Evolutionary conservation across 306 rosid species (phyloP), one percentile per base, ranked within the genome.

Genomic region (Rosa chinensis): DNA sequence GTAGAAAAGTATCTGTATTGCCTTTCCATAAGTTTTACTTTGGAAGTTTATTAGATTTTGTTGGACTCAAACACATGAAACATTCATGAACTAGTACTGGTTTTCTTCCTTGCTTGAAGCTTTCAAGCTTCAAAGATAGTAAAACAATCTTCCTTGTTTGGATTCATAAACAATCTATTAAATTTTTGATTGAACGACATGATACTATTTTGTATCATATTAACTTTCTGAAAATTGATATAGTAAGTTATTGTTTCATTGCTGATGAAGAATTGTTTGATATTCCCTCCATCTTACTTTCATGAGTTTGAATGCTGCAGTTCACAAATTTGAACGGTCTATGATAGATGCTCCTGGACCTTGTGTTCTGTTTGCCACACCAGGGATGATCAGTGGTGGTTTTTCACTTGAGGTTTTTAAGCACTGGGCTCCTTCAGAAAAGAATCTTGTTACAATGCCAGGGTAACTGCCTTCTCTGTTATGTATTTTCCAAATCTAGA

Each of bases 311-410:
- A 80, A 74, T 92, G 67, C 72, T 82, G 81, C 89, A 94, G 97
- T 91, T 82, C 89, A 84, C 78, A 82, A 86, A n/a, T 94, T 91
- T 77, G 97, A 94, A 11, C 86, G 95, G 55, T 91, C 97, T 56
- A 89, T 92, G 97, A 80, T 92, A 21, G 81, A 91, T 77, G 89
- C 89, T 71, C 90, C 95, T 85, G 99, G 99, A 80, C 93, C 99
- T 71, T 94, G 99, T 86, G 97, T 92, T 86, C 97, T 94, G 82
- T 94, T 94, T 61, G 97, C 99, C 73, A 91, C 97, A n/a, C 99
- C 97, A 62, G 97, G 97, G 86, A 92, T 90, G 99, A 81, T 94
- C 77, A 84, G 85, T 82, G 93, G 97, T 53, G 99, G 99, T 64
- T 91, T 92, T 88, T 94, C 99, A 32, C 92, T 92, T 21, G 99